Base-by-base conservation (phyloP, 192 early-diverging fungal genomes). In the Gonapodya sp. region DNA sequence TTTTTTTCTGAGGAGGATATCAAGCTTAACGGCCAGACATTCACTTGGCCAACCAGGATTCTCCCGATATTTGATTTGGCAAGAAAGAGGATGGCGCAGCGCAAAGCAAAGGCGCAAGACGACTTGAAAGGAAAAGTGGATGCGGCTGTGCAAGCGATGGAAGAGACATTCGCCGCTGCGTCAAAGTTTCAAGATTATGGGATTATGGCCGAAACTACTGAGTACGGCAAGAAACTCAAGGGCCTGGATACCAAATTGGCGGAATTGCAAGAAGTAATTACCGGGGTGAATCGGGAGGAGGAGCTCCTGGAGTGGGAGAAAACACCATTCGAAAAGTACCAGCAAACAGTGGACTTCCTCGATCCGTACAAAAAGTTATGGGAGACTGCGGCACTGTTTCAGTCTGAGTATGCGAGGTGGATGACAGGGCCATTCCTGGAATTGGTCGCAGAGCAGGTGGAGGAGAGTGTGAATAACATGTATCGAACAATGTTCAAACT, bases 381-480 rank as follows among this genome's bases (percentile, higher is more conserved):
- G 78, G 88, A 91, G 80, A 91, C 90, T 1, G 88, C 90, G 31
- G 89, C 89, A 33, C 89, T 90, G 78, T 90, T 91, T 85, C 90
- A 91, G 81, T 80, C 85, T 32, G 87, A 82, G 79, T 91, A 90
- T 78, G 87, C 87, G 35, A 82, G 82, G 18, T 91, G 90, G 90
- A 91, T 91, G 88, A 88, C 85, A 1, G 90, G 90, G 18, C 86
- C 89, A 1, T 90, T 90, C 81, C 81, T 91, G 31, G 87, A 91
- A 79, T 83, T 91, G 0, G 89, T 90, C 80, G 87, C 90, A 0
- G 90, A 91, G 83, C 83, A 86, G 16, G 90, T 91, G 0, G 90
- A 91, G 80, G 80, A 64, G 35, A 89, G 90, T 79, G 90, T 91
- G 0, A 88, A 87, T 1, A 89, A 84, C 80, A 91, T 91, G 88